Evolutionary conservation across 129 eudicot species (phyloP).

Genomic region (Scalesia atractyloides): DNA sequence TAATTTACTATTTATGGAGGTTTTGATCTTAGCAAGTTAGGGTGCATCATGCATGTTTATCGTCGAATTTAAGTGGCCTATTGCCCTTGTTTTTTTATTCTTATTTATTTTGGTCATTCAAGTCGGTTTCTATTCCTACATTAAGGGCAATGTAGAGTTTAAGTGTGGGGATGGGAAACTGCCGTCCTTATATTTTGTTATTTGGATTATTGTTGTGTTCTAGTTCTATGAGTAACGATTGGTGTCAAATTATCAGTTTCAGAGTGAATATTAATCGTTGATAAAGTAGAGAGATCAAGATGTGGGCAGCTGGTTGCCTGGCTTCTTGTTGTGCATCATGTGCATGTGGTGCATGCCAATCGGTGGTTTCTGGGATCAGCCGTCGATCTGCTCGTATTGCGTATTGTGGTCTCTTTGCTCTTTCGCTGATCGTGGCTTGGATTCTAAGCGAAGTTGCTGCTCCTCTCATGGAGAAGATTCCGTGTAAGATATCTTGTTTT

Average conservation of each 20-base stretch:
- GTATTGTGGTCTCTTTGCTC: conserved; percentile 93
- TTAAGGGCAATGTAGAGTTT: too few species aligned
- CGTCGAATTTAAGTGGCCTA: background rate
- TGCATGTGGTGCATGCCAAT: conserved; percentile 89
- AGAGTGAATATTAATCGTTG: conserved; percentile 37
- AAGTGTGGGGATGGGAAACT: too few species aligned
- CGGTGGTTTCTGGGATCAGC: conserved; percentile 85
- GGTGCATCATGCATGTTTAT: background rate
- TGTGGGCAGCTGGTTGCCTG: conserved; percentile 99
- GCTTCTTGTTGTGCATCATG: conserved; percentile 98
- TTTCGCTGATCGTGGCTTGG: conserved; percentile 91
- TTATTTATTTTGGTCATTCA: too few species aligned
- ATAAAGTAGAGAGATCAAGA: conserved; percentile 38
- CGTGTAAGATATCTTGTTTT: conserved; percentile 53
- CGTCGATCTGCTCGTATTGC: conserved; percentile 95
- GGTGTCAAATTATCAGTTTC: conserved; percentile 19
- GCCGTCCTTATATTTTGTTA: background rate
- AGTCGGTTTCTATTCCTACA: too few species aligned
- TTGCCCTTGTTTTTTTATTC: background rate
- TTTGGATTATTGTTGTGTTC: conserved; percentile 2
- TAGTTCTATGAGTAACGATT: conserved; percentile 7
- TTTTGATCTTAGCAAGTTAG: background rate
- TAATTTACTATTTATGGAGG: background rate
- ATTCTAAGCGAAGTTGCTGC: conserved; percentile 95
- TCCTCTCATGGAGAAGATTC: conserved; percentile 94